Base-by-base conservation (phyloP, 257 asterid species). In the Salvia splendens region DNA sequence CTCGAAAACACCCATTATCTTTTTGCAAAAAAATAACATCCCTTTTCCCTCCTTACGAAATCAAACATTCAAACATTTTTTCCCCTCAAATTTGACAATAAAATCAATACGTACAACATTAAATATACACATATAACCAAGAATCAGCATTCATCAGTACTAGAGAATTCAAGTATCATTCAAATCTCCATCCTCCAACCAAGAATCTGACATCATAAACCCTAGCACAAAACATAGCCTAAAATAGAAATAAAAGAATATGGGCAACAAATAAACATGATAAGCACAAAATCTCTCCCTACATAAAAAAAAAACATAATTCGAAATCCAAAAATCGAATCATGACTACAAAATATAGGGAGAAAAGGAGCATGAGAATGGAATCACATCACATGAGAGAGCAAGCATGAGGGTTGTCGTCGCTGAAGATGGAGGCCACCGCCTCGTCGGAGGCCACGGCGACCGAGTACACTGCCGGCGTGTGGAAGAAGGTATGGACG, bases 351-450 rank as follows among this genome's bases (percentile, higher is more conserved):
- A 6, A 68, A 32, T 24, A 12, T 15, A 14, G 0, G 12, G 42
- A 12, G 5, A 17, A 32, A 3, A 15, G 9, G 15, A 2, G 14
- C 0, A 45, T 9, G 10, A 0, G 9, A 41, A 3, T n/a, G 33
- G 4, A 3, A 10, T 84, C 86, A n/a, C n/a, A n/a, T n/a, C n/a
- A 92, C 97, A 89, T 92, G 50, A 92, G 60, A 17, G 85, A 51
- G 68, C 98, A 92, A 0, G 98, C 98, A 69, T 92, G 96, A 5
- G 97, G 97, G 43, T 92, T 92, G 59, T 92, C 98, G 61, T 92
- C 98, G 20, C 97, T 89, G 67, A 92, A 92, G 43, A 92, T 83
- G 1, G 98, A 89, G 2, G 97, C 96, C 1, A 84, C 95, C 0
- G 91, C 89, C 78, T 92, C 98, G 69, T 92, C 98, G 14, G 96